Base-by-base conservation (phyloP, 1,139 yeast species). In the Williopsis jadinii region DNA sequence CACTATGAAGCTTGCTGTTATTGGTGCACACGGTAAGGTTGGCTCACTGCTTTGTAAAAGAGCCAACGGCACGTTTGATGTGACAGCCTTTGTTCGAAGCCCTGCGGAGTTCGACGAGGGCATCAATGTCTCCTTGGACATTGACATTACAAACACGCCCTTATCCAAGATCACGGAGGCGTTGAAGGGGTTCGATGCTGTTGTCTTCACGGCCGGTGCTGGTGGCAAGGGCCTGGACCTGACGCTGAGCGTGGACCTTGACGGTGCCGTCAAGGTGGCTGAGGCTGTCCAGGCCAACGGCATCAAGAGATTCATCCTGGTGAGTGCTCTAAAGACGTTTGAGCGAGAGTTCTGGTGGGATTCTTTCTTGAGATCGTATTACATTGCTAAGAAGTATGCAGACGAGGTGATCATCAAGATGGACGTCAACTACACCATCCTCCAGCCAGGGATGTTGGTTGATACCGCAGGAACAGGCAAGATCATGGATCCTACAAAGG, bases 11-110 rank as follows among this genome's bases (percentile, higher is more conserved):
- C 64, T 71, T 5, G 71, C 71, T 26, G 65, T 80, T 11, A 65
- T 80, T 45, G 86, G 86, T 31, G 82, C 84, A 26, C 77, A 77
- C 53, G 85, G 86, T 33, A 70, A 70, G 46, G 68, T 80, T 13
- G 85, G 81, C 14, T 47, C 52, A 3, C 43, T 39, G 8, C 42
- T 54, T 11, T 32, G 52, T 14, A 35, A 48, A 11, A 32, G 52
- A 2, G 43, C 52, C 35, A 44, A 54, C 8, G 44, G 54, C 3
- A 62, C 56, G 34, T 61, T 58, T 47, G 57, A 58, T 9, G 72
- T 77, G 8, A 61, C 77, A 1, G 82, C 84, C 0, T 61, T 77
- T 39, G 70, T 78, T 32, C 64, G 86, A 46, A 67, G 63, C 41
- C 52, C 60, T 6, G 70, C 65, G 12, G 84, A 79, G 49, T 64